Conservation (phyloP, 768 basidiomycete species). For the Pulveroboletus sp. region DNA sequence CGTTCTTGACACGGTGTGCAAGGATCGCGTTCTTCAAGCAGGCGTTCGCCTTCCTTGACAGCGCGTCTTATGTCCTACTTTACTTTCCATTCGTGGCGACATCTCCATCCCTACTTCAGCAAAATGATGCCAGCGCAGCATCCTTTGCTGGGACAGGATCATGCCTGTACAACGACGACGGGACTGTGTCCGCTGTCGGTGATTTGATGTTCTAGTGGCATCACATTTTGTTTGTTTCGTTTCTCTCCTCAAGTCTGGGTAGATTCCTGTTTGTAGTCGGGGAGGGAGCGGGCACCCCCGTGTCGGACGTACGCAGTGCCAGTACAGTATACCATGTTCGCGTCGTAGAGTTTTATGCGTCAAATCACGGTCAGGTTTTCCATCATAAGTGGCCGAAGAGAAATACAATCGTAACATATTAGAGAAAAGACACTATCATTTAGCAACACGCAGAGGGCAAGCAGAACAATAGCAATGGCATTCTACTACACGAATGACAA, state of each 20-base stretch:
- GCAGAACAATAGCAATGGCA: slow-evolving; percentile 15
- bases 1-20: background rate
- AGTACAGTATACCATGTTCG: too few relatives aligned
- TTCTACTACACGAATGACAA: slow-evolving; percentile 26
- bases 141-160: slow-evolving; percentile 26
- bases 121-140: slow-evolving; percentile 16
- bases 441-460: slow-evolving; percentile 12
- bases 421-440: slow-evolving; percentile 10
- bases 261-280: too few relatives aligned
- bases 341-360: too few relatives aligned
- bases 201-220: slow-evolving; percentile 14
- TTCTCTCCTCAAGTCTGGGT: too few relatives aligned
- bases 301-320: background rate
- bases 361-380: background rate
- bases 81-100: slow-evolving; percentile 37
- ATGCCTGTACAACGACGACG: slow-evolving; percentile 30
- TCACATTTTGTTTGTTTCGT: too few relatives aligned
- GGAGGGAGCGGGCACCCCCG: background rate
- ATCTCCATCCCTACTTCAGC: slow-evolving; percentile 19
- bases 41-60: slow-evolving; percentile 33
- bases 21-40: slow-evolving; percentile 31
- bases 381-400: slow-evolving; percentile 4
- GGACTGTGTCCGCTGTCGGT: slow-evolving; percentile 20
- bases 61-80: slow-evolving; percentile 25
- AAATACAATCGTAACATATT: slow-evolving; percentile 22